Conservation (phyloP, 169 alveolate species). For the Haemoproteus tartakovskyi region DNA sequence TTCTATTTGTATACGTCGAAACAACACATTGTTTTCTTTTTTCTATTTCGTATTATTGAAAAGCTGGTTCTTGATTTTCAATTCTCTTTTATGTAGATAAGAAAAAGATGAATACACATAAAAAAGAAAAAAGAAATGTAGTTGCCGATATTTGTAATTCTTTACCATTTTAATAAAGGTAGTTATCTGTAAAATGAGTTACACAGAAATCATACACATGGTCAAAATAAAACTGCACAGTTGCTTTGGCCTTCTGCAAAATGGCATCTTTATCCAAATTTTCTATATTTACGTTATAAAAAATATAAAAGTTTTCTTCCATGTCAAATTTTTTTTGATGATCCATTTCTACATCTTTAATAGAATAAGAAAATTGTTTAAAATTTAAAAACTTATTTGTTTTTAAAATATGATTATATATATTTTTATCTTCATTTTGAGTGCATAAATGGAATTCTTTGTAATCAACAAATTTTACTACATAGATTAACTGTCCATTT, state of each 20-base stretch:
- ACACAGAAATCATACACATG: slow-evolving; percentile 10
- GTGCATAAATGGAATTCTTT: slow-evolving; percentile 18
- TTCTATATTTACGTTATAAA: slow-evolving; percentile 18
- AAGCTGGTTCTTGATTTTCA: too few relatives aligned
- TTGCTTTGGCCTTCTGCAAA: slow-evolving; percentile 15
- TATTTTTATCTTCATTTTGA: slow-evolving; percentile 14
- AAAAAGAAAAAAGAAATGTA: too few relatives aligned
- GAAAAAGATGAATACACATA: too few relatives aligned
- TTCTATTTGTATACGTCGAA: too few relatives aligned
- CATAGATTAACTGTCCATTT: slow-evolving; percentile 25
- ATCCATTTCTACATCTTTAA: neutral
- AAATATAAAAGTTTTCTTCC: slow-evolving; percentile 37
- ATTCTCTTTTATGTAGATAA: too few relatives aligned
- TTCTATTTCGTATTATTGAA: too few relatives aligned
- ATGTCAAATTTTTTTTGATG: slow-evolving; percentile 13
- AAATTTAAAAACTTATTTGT: slow-evolving; percentile 1
- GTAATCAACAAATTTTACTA: slow-evolving; percentile 42
- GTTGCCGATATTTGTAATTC: too few relatives aligned
- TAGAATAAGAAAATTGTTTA: neutral
- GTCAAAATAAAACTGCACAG: slow-evolving; percentile 40
- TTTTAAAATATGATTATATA: slow-evolving; percentile 6
- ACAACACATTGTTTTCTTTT: too few relatives aligned
- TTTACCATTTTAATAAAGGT: slow-evolving; percentile 1
- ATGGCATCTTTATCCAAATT: slow-evolving; percentile 2
- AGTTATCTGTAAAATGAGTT: slow-evolving; percentile 7